These are phyloP conservation scores for Colletotrichum navitas DNA, from an alignment of 2,329 filamentous ascomycete genomes.

Conservation along the genomic window DNA sequence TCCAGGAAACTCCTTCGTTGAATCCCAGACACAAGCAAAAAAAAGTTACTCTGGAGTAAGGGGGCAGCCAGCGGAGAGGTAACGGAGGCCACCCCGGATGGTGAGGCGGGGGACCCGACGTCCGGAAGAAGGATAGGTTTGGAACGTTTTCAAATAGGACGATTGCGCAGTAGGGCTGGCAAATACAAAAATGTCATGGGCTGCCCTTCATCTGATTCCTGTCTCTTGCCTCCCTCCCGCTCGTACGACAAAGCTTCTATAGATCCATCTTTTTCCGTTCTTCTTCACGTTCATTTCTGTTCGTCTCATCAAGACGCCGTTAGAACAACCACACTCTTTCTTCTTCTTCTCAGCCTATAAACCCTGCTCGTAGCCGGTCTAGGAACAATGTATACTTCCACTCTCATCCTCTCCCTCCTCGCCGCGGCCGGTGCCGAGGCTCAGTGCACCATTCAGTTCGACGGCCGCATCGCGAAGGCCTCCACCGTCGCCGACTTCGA, in stretches of 20 bases:
- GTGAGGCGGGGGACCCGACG: neutral
- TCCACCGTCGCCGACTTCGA: conserved; percentile 58
- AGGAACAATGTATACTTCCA: conserved; percentile 41
- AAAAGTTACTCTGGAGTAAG: conserved; percentile 35
- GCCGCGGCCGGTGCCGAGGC: conserved; percentile 39
- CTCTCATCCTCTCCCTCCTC: conserved; percentile 34
- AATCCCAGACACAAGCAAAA: conserved; percentile 39
- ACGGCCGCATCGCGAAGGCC: conserved; percentile 58
- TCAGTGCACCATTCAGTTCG: conserved; percentile 58
- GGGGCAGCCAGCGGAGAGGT: conserved; percentile 16
- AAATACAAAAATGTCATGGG: conserved; percentile 24
- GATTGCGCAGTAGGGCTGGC: conserved; percentile 3
- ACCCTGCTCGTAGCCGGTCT: conserved; percentile 36
- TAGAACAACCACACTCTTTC: conserved; percentile 30
- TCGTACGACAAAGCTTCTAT: conserved; percentile 10
- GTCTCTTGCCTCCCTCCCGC: rapidly evolving
- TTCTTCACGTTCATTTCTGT: conserved; percentile 29
- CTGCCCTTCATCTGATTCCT: conserved; percentile 17
- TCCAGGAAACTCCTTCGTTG: conserved; percentile 25
- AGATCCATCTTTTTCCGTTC: conserved; percentile 28
- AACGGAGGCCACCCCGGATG: neutral
- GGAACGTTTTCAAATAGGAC: conserved; percentile 24
- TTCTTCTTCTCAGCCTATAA: no score
- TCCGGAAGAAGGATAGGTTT: neutral
- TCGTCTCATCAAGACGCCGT: conserved; percentile 33